Percentiles rank a stretch among this genome's conserved stretches.
phyloP scores from a whole-genome alignment of 306 rosid genomes.

The Quercus aquifolioides region DNA sequence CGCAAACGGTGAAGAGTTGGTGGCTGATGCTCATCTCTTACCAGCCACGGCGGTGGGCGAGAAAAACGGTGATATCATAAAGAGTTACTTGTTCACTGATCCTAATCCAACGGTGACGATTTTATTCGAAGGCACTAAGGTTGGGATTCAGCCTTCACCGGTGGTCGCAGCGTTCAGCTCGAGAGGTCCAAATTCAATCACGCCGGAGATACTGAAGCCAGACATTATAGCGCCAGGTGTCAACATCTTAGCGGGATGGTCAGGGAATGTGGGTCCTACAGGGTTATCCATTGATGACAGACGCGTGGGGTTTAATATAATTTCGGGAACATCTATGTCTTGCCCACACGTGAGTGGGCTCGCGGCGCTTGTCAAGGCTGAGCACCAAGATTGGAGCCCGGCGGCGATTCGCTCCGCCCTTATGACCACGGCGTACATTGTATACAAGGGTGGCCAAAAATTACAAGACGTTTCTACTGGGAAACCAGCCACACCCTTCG shows the following conservation, averaged over 20 bases:
- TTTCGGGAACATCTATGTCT: conserved; percentile 91
- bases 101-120: conserved; percentile 46
- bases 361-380: conserved; percentile 60
- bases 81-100: conserved; percentile 40
- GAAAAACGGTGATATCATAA: conserved; percentile 37
- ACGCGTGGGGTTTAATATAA: conserved; percentile 76
- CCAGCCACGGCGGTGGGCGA: conserved; percentile 58
- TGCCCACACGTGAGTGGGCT: conserved; percentile 86
- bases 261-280: conserved; percentile 38
- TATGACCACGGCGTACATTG: conserved; percentile 70
- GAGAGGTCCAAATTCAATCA: conserved; percentile 62
- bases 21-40: conserved; percentile 66
- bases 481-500: conserved; percentile 65
- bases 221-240: conserved; percentile 86
- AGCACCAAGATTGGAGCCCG: conserved; percentile 79
- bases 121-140: conserved; percentile 53
- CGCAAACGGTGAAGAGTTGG: conserved; percentile 54
- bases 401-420: conserved; percentile 75
- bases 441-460: conserved; percentile 39
- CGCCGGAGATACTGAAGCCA: conserved; percentile 63
- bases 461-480: conserved; percentile 46
- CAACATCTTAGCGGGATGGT: conserved; percentile 70
- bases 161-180: conserved; percentile 80
- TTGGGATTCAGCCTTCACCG: conserved; percentile 66
- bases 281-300: conserved; percentile 36